phyloP scores from a whole-genome alignment of 306 rosid species.

The Gastrolobium bilobum region DNA sequence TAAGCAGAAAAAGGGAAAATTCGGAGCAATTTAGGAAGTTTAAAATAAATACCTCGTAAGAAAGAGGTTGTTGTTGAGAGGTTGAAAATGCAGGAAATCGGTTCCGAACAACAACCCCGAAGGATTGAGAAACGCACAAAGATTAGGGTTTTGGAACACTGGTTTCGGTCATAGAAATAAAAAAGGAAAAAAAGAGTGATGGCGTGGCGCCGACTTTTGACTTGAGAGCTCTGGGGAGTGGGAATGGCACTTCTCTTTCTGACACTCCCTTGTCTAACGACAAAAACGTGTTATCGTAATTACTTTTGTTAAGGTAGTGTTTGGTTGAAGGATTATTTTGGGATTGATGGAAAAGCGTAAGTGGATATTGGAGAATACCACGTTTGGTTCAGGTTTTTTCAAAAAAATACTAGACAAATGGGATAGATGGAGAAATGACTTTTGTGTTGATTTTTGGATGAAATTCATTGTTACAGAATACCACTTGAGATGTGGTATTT shows the following conservation, averaged over 20 bases:
- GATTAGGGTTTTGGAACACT: conserved; percentile 5
- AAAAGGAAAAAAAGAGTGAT: background rate
- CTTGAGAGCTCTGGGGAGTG: background rate
- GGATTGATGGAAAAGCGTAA: no score
- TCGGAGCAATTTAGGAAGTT: background rate
- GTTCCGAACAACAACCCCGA: conserved; percentile 12
- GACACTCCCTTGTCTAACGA: background rate
- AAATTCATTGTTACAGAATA: no score
- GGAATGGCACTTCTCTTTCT: conserved; percentile 27
- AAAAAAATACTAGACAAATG: no score
- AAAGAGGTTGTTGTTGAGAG: conserved; percentile 6
- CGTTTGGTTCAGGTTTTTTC: no score
- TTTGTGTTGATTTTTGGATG: no score
- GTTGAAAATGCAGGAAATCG: conserved; percentile 23
- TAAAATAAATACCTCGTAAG: conserved; percentile 42
- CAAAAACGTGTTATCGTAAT: conserved; percentile 25
- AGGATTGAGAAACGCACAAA: background rate
- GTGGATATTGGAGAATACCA: no score
- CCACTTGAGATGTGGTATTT: no score
- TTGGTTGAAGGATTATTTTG: no score
- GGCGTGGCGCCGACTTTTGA: background rate
- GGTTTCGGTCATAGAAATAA: conserved; percentile 10
- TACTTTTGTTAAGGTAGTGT: no score
- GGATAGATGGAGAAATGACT: no score
- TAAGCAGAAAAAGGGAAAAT: background rate